Evolutionary conservation across 352 stramenopile genomes (phyloP).

Genomic region (Pythium myriotylum): DNA sequence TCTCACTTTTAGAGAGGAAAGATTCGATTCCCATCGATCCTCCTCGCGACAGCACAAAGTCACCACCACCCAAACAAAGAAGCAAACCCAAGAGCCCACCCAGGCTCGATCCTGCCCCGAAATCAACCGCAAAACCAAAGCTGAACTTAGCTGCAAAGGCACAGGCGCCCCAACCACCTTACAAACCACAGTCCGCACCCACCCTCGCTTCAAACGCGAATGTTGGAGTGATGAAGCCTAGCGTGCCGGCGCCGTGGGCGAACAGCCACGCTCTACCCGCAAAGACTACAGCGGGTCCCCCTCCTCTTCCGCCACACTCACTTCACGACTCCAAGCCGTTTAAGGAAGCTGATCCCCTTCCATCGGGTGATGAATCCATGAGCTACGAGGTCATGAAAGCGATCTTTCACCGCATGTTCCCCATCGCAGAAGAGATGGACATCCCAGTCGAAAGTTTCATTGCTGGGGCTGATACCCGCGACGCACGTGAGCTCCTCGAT

Average conservation of each 20-base stretch:
- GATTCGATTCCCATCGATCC: constrained; percentile 15
- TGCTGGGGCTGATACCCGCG: constrained; percentile 49
- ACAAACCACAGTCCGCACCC: too few relatives aligned
- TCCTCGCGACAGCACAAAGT: background rate
- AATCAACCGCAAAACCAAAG: background rate
- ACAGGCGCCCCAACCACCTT: background rate
- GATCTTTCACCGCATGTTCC: constrained; percentile 67
- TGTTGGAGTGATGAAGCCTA: too few relatives aligned
- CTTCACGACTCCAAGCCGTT: too few relatives aligned
- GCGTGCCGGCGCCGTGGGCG: too few relatives aligned
- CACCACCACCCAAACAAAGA: constrained; percentile 1
- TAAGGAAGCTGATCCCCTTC: too few relatives aligned
- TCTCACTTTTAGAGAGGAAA: constrained; percentile 9
- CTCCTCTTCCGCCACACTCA: too few relatives aligned
- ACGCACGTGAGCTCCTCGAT: constrained; percentile 46
- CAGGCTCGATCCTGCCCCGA: background rate
- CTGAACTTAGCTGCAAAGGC: background rate
- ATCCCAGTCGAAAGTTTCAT: constrained; percentile 80
- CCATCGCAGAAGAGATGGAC: constrained; percentile 72
- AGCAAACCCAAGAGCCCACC: constrained; percentile 5
- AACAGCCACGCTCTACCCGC: too few relatives aligned
- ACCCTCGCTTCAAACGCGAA: too few relatives aligned
- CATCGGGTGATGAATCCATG: background rate
- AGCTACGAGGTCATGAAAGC: constrained; percentile 57
- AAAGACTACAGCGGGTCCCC: too few relatives aligned